Conservation (phyloP, 169 alveolate species). For the Plasmodium fragile region DNA sequence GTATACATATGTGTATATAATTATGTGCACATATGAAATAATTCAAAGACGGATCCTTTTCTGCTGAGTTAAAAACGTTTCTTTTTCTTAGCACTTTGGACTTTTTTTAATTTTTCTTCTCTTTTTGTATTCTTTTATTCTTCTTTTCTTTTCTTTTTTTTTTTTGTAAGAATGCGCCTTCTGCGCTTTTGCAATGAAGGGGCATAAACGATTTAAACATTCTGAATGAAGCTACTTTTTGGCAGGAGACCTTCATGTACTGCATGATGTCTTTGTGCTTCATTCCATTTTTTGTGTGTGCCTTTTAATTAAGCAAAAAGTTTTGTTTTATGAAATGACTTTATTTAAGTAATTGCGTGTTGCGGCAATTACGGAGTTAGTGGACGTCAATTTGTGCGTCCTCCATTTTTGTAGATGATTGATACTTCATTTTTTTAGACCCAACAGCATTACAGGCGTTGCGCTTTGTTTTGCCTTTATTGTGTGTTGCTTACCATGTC, state of each 20-base stretch:
- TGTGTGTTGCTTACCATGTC: not conserved
- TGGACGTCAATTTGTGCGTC: not conserved
- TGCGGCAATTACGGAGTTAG: not conserved
- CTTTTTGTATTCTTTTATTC: not conserved
- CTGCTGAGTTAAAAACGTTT: not conserved
- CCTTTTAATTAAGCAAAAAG: slow-evolving; percentile 16
- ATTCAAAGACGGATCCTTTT: slow-evolving; percentile 8
- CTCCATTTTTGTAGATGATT: slow-evolving; percentile 6
- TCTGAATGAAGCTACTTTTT: not conserved
- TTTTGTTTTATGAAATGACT: not conserved
- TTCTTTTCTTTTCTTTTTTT: not conserved
- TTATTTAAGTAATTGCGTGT: not conserved
- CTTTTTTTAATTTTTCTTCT: not conserved
- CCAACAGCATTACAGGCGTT: not conserved
- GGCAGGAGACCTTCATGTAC: not conserved
- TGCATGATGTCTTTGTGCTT: not conserved
- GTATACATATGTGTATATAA: not conserved
- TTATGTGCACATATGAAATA: not conserved
- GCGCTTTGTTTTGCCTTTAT: not conserved
- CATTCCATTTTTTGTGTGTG: slow-evolving; percentile 12
- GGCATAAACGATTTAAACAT: not conserved
- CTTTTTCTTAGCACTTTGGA: not conserved
- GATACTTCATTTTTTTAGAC: not conserved
- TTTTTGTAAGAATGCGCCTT: not conserved
- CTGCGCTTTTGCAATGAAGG: not conserved